phyloP scores from a whole-genome alignment of 83 land plant species.

The Diphasiastrum complanatum region DNA sequence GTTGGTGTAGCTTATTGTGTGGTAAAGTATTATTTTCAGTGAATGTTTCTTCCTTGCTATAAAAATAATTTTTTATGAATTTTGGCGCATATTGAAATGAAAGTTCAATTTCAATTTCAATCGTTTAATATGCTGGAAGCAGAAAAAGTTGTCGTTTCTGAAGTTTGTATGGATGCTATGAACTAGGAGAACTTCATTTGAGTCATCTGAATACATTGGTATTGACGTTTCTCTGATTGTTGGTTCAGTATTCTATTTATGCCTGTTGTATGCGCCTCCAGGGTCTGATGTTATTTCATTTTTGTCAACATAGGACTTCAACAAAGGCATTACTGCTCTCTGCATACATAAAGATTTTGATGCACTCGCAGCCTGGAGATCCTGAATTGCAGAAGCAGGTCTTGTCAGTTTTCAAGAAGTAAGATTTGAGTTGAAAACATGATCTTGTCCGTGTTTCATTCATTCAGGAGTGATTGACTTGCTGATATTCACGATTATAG shows the following conservation, averaged over 20 bases:
- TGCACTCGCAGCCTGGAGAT: conserved; percentile 94
- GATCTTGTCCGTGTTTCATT: neutral
- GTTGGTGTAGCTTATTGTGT: conserved; percentile 18
- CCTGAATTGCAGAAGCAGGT: conserved; percentile 78
- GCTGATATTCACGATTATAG: conserved; percentile 1
- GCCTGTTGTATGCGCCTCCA: neutral
- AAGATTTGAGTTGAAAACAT: conserved; percentile 1
- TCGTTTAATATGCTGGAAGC: too few relatives aligned
- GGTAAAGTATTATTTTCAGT: neutral
- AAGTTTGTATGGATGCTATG: too few relatives aligned
- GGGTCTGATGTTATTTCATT: neutral
- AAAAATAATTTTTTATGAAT: neutral
- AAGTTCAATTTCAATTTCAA: too few relatives aligned
- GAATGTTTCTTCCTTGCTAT: neutral
- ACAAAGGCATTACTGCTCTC: conserved; percentile 89
- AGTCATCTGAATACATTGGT: too few relatives aligned
- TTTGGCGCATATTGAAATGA: too few relatives aligned
- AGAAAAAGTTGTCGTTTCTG: too few relatives aligned
- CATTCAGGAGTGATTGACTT: neutral
- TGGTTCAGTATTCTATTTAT: neutral
- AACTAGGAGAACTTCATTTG: too few relatives aligned
- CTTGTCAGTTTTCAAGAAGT: conserved; percentile 79
- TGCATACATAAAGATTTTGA: conserved; percentile 86
- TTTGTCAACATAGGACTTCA: conserved; percentile 44
- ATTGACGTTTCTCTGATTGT: too few relatives aligned